Percentiles rank a stretch among this genome's conserved stretches.
Evolutionary conservation across 2,329 filamentous ascomycete species (phyloP).

Genomic region (Claviceps quebecensis): DNA sequence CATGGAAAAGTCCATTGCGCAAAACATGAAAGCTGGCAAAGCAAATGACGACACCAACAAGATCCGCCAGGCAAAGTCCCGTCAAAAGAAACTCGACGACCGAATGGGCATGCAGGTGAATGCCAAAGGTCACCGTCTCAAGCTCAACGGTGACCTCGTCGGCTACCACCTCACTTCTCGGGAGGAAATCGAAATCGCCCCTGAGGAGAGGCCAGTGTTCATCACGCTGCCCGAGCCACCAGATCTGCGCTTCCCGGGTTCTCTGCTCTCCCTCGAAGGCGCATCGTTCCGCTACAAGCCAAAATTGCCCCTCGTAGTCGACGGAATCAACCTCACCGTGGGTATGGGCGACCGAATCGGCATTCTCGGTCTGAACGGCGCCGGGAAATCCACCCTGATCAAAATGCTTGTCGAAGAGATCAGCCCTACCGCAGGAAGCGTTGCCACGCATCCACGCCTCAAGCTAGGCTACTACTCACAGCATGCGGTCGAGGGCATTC

Average conservation of each 20-base stretch:
- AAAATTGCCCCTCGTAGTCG: slow-evolving; percentile 31
- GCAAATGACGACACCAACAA: slow-evolving; percentile 74
- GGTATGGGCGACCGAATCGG: slow-evolving; percentile 62
- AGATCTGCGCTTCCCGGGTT: slow-evolving; percentile 60
- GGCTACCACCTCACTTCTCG: slow-evolving; percentile 47
- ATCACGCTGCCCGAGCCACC: slow-evolving; percentile 47
- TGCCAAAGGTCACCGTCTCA: slow-evolving; percentile 61
- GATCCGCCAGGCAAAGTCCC: slow-evolving; percentile 68
- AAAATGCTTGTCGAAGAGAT: slow-evolving; percentile 51
- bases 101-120: slow-evolving; percentile 64
- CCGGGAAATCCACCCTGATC: slow-evolving; percentile 69
- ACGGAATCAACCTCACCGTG: slow-evolving; percentile 53
- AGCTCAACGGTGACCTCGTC: slow-evolving; percentile 58
- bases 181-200: slow-evolving; percentile 58
- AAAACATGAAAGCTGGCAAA: slow-evolving; percentile 62
- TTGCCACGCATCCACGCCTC: slow-evolving; percentile 53
- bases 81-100: slow-evolving; percentile 75
- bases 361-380: slow-evolving; percentile 65
- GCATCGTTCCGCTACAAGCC: slow-evolving; percentile 49
- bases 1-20: slow-evolving; percentile 62
- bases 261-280: slow-evolving; percentile 58
- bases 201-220: slow-evolving; percentile 43
- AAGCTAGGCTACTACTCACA: slow-evolving; percentile 69
- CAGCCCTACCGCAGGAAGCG: slow-evolving; percentile 44
- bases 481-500: slow-evolving; percentile 58